Conservation (phyloP, 768 basidiomycete species). For the Arthromyces matolae region DNA sequence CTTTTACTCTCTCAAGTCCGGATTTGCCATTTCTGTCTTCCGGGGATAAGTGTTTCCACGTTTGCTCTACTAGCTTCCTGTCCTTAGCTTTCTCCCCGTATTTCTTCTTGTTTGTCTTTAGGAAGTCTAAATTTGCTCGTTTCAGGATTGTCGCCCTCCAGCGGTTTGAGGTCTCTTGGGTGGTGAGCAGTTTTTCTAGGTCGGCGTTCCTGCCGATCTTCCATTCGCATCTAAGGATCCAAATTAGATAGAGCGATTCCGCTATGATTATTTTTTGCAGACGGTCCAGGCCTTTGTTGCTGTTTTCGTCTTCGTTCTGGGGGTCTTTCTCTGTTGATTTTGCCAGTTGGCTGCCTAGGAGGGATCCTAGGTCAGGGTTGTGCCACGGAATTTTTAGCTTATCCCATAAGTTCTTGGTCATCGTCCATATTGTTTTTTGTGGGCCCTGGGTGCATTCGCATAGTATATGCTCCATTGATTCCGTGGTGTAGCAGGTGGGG, state of each 20-base stretch:
- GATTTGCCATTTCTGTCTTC: background rate
- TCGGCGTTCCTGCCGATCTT: slow-evolving; percentile 15
- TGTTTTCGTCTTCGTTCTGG: background rate
- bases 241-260: slow-evolving; percentile 28
- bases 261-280: slow-evolving; percentile 24
- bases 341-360: background rate
- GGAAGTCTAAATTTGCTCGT: background rate
- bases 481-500: slow-evolving; percentile 13
- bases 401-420: slow-evolving; percentile 8
- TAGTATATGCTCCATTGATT: slow-evolving; percentile 29
- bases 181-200: background rate
- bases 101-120: background rate
- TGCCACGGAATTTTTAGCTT: background rate
- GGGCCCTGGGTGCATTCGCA: slow-evolving; percentile 22
- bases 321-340: background rate
- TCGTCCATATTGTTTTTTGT: slow-evolving; percentile 21
- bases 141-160: background rate
- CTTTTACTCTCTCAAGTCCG: background rate
- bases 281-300: background rate
- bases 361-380: background rate
- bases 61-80: background rate
- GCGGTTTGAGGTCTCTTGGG: background rate
- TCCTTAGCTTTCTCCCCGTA: background rate
- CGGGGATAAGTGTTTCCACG: background rate
- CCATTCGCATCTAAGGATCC: slow-evolving; percentile 24